A percentile compares a stretch with the other conserved stretches of the same genome.
Conservation (phyloP, 495 filamentous ascomycete genomes). For the Xylaria curta region DNA sequence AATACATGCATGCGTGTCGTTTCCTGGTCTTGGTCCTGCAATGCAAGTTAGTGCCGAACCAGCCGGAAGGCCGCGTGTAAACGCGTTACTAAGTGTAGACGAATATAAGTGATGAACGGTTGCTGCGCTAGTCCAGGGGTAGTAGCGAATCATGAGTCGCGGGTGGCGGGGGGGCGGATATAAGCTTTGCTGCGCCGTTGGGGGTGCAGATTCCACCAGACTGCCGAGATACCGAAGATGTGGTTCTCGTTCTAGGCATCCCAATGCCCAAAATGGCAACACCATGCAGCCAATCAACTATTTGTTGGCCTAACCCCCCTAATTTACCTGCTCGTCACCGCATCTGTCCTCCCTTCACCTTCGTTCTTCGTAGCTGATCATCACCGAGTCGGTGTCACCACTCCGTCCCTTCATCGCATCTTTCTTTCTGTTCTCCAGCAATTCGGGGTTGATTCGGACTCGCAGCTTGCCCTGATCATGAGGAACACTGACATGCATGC, state of each 20-base stretch:
- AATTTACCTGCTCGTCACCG: conserved; percentile 3
- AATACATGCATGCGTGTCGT: neutral
- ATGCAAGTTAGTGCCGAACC: neutral
- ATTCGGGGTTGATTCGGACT: conserved; percentile 8
- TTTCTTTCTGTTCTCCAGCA: neutral
- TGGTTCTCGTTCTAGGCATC: neutral
- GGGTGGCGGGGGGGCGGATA: neutral
- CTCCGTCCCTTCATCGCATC: neutral
- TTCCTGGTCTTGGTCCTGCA: neutral
- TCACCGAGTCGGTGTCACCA: neutral
- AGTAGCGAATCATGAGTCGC: neutral
- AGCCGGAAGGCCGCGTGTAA: neutral
- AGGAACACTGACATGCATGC: neutral
- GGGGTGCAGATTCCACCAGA: neutral
- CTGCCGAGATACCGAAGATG: conserved; percentile 13
- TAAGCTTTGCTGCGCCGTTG: conserved; percentile 7
- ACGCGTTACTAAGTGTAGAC: neutral
- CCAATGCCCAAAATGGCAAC: neutral
- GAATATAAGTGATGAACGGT: neutral
- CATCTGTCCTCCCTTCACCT: neutral
- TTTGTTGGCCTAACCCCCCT: neutral
- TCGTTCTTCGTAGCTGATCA: neutral
- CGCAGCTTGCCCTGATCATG: neutral
- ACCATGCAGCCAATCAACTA: neutral
- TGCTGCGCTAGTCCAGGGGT: neutral